Conservation (phyloP, 2,329 filamentous ascomycete species). For the Aspergillus sp. region DNA sequence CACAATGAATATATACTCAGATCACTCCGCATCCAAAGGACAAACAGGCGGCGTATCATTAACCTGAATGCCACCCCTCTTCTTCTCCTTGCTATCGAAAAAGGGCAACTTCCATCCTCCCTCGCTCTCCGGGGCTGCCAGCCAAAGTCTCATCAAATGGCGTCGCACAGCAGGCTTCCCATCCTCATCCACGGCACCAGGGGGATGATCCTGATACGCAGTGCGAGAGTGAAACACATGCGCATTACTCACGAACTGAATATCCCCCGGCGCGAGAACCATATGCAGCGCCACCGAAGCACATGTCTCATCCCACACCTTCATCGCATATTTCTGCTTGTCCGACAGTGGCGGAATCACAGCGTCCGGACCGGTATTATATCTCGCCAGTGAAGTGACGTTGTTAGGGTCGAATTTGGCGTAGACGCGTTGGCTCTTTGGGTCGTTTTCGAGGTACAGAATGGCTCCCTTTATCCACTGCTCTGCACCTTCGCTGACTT, state of each 20-base stretch:
- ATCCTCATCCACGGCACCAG: slow-evolving; percentile 20
- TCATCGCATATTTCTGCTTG: slow-evolving; percentile 63
- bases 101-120: slow-evolving; percentile 84
- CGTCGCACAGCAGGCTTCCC: slow-evolving; percentile 58
- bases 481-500: slow-evolving; percentile 68
- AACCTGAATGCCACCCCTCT: slow-evolving; percentile 84
- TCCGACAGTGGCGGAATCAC: slow-evolving; percentile 64
- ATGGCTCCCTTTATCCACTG: slow-evolving; percentile 68
- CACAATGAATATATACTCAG: too few relatives aligned
- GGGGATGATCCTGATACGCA: slow-evolving; percentile 67
- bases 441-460: slow-evolving; percentile 68
- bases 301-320: slow-evolving; percentile 72
- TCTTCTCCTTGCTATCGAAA: slow-evolving; percentile 75
- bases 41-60: slow-evolving; percentile 71
- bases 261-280: slow-evolving; percentile 83
- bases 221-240: slow-evolving; percentile 80
- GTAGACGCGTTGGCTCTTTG: slow-evolving; percentile 62
- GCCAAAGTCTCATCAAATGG: slow-evolving; percentile 79
- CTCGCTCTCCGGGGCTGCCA: slow-evolving; percentile 74
- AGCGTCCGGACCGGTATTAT: too few relatives aligned
- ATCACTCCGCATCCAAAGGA: slow-evolving; percentile 71
- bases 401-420: slow-evolving; percentile 49
- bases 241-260: slow-evolving; percentile 78
- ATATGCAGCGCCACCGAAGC: slow-evolving; percentile 72
- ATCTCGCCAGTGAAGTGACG: too few relatives aligned